These are phyloP conservation scores for Serpula lacrymans DNA, from an alignment of 768 basidiomycete species.

Conservation along the genomic window DNA sequence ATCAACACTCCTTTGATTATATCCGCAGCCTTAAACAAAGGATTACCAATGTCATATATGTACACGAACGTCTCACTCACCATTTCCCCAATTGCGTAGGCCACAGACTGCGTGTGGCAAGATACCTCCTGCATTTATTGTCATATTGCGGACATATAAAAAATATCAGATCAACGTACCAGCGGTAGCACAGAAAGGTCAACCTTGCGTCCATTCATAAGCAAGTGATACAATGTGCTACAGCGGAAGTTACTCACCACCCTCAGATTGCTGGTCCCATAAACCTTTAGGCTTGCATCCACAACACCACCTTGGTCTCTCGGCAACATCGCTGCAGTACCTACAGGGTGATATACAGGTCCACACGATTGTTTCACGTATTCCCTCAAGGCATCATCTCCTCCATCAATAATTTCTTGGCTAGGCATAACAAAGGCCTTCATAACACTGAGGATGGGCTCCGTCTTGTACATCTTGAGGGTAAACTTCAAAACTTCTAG, in stretches of 20 bases:
- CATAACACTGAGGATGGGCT: conserved; percentile 19
- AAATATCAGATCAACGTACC: too few relatives aligned
- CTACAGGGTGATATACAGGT: conserved; percentile 34
- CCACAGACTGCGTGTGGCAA: not conserved
- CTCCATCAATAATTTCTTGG: conserved; percentile 5
- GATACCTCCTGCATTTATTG: too few relatives aligned
- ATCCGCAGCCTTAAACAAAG: too few relatives aligned
- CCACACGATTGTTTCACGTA: conserved; percentile 24
- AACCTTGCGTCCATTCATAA: too few relatives aligned
- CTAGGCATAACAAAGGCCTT: conserved; percentile 8
- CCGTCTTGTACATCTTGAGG: conserved; percentile 24
- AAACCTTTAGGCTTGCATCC: conserved; percentile 25
- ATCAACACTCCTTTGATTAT: too few relatives aligned
- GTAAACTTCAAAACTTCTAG: conserved; percentile 30
- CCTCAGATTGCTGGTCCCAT: conserved; percentile 18
- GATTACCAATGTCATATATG: too few relatives aligned
- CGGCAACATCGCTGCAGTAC: conserved; percentile 41
- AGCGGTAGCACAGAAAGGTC: conserved; percentile 43
- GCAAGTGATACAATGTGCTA: too few relatives aligned
- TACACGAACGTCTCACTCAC: not conserved
- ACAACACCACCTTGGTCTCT: conserved; percentile 35
- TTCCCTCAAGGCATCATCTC: conserved; percentile 11
- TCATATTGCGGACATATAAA: too few relatives aligned
- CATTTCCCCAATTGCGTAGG: not conserved
- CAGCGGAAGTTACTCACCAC: too few relatives aligned